These are phyloP conservation scores for Psilocybe subaeruginosa DNA, from an alignment of 768 basidiomycete species.

Conservation along the genomic window DNA sequence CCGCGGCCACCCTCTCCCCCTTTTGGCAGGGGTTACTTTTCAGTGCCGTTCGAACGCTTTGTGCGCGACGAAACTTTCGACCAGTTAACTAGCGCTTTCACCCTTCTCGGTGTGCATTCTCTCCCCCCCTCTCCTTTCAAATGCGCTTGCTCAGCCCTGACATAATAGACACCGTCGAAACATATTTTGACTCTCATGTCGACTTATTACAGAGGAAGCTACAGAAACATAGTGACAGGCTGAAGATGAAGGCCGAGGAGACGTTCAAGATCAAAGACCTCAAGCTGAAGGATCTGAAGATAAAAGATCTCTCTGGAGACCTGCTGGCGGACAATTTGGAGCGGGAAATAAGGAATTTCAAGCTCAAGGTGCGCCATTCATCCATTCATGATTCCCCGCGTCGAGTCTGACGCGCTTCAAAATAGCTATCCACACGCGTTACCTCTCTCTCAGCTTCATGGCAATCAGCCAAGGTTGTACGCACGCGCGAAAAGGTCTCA, in stretches of 20 bases:
- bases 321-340: slow-evolving; percentile 78
- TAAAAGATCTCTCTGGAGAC: slow-evolving; percentile 64
- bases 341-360: slow-evolving; percentile 84
- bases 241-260: slow-evolving; percentile 83
- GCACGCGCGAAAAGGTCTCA: slow-evolving; percentile 82
- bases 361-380: slow-evolving; percentile 65
- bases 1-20: slow-evolving; percentile 49
- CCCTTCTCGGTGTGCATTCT: slow-evolving; percentile 69
- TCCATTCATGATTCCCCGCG: slow-evolving; percentile 6
- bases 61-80: slow-evolving; percentile 75
- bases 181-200: slow-evolving; percentile 90
- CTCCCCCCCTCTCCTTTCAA: slow-evolving; percentile 4
- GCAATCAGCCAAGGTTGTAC: slow-evolving; percentile 90
- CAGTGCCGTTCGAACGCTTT: slow-evolving; percentile 73
- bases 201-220: slow-evolving; percentile 83
- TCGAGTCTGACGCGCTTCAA: slow-evolving; percentile 10
- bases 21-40: slow-evolving; percentile 58
- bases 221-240: slow-evolving; percentile 82
- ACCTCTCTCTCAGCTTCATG: slow-evolving; percentile 79
- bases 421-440: slow-evolving; percentile 80
- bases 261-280: slow-evolving; percentile 72
- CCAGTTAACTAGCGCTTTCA: slow-evolving; percentile 77
- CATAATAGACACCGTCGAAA: slow-evolving; percentile 84
- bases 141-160: slow-evolving; percentile 29
- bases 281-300: slow-evolving; percentile 66